Conservation (phyloP, 2,329 filamentous ascomycete genomes). For the Blastomyces gilchristii region DNA sequence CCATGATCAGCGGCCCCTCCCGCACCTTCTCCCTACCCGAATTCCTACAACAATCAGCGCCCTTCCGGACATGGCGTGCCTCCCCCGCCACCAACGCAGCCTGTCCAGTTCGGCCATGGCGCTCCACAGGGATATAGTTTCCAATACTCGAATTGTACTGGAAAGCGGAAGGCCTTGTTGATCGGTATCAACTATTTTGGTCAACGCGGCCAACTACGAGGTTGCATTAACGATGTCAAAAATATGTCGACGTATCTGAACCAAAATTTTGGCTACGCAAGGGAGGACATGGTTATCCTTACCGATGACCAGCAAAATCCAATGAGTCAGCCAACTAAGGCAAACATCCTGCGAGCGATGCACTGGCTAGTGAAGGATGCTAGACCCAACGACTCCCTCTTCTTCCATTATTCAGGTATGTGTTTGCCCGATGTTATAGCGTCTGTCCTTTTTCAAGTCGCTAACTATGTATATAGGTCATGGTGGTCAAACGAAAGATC, state of each 20-base stretch:
- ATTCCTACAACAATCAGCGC: slow-evolving; percentile 38
- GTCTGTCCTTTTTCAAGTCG: slow-evolving; percentile 4
- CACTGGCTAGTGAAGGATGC: slow-evolving; percentile 96
- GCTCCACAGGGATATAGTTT: slow-evolving; percentile 73
- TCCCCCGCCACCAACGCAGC: slow-evolving; percentile 53
- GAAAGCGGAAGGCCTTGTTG: slow-evolving; percentile 74
- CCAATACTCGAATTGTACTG: slow-evolving; percentile 86
- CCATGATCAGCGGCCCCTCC: slow-evolving; percentile 12
- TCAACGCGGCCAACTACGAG: slow-evolving; percentile 78
- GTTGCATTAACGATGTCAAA: slow-evolving; percentile 94
- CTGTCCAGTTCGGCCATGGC: slow-evolving; percentile 67
- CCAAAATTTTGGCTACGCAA: slow-evolving; percentile 80
- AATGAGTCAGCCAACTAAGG: slow-evolving; percentile 93
- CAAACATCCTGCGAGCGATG: slow-evolving; percentile 91
- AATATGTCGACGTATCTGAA: slow-evolving; percentile 92
- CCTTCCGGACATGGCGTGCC: slow-evolving; percentile 37
- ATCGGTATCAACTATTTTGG: slow-evolving; percentile 97
- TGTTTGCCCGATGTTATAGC: slow-evolving; percentile 3
- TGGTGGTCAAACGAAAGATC: slow-evolving; percentile 63
- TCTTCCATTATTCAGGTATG: slow-evolving; percentile 92
- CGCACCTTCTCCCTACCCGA: slow-evolving; percentile 35
- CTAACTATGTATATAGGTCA: slow-evolving; percentile 44
- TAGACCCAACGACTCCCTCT: slow-evolving; percentile 81
- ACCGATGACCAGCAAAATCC: slow-evolving; percentile 96
- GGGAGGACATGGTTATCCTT: slow-evolving; percentile 93